Evolutionary conservation across 2,329 filamentous ascomycete genomes (phyloP).

Genomic region (Talaromyces pinophilus): DNA sequence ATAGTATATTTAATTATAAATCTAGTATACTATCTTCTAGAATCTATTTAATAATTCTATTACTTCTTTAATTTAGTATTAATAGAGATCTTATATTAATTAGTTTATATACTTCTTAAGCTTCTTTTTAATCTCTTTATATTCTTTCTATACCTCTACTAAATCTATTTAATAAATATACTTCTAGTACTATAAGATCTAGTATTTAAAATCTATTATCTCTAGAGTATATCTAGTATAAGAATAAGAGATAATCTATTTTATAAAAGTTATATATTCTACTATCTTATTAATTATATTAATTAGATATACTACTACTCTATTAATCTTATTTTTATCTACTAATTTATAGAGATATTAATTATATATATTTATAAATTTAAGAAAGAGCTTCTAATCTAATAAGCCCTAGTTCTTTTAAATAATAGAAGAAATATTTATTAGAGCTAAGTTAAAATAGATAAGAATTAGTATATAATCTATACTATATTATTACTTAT

Average conservation of each 20-base stretch:
- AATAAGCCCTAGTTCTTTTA: neutral
- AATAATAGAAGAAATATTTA: neutral
- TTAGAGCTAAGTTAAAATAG: neutral
- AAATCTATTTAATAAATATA: no score
- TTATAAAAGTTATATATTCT: neutral
- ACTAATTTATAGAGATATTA: neutral
- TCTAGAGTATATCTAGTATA: neutral
- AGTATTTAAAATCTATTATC: neutral
- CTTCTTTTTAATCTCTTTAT: neutral
- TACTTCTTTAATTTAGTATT: neutral
- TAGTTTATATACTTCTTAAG: neutral
- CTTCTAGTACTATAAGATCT: no score
- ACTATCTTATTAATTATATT: neutral
- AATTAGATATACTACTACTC: neutral
- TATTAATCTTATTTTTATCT: neutral
- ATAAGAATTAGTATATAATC: neutral
- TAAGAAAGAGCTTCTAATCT: neutral
- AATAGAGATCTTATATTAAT: neutral
- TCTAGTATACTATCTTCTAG: no score
- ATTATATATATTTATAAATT: neutral
- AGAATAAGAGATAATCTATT: neutral
- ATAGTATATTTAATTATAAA: no score
- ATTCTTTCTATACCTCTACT: neutral
- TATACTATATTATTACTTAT: neutral
- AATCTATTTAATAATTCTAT: no score